Evolutionary conservation across 495 filamentous ascomycete species (phyloP).

Genomic region (Recurvomyces mirabilis): DNA sequence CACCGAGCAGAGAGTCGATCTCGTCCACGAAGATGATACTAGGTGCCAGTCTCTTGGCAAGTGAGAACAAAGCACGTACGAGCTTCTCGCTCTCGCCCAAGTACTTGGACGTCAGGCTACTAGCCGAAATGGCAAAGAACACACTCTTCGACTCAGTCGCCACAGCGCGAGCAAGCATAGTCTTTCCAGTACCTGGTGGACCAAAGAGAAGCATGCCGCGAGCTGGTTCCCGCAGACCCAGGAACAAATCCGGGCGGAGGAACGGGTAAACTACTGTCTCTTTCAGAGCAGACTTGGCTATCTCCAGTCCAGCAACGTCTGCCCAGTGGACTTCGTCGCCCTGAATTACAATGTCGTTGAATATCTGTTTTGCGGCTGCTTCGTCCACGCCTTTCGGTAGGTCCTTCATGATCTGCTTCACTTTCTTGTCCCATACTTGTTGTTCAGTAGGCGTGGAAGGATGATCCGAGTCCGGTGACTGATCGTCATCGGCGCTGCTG

Average conservation of each 20-base stretch:
- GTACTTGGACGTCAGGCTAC: constrained; percentile 89
- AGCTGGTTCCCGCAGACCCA: constrained; percentile 86
- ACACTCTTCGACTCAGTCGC: constrained; percentile 91
- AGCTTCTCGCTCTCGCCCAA: constrained; percentile 95
- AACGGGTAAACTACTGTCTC: constrained; percentile 98
- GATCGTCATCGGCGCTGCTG: constrained; percentile 23
- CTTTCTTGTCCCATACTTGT: constrained; percentile 35
- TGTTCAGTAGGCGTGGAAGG: constrained; percentile 15
- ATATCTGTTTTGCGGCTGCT: constrained; percentile 72
- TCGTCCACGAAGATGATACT: constrained; percentile 99
- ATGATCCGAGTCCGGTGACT: constrained; percentile 29
- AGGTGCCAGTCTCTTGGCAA: constrained; percentile 82
- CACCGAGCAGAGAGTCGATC: constrained; percentile 87
- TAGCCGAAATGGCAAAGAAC: constrained; percentile 94
- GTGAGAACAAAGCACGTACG: constrained; percentile 79
- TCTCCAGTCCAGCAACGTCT: constrained; percentile 83
- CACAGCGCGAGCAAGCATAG: constrained; percentile 91
- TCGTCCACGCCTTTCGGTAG: constrained; percentile 73
- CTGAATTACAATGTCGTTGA: constrained; percentile 91
- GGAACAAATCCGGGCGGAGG: constrained; percentile 88
- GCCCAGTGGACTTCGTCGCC: constrained; percentile 94
- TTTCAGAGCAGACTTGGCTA: constrained; percentile 84
- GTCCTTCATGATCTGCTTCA: constrained; percentile 58
- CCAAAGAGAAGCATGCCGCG: constrained; percentile 94
- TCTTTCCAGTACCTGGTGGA: constrained; percentile 93